phyloP scores from a whole-genome alignment of 2,329 filamentous ascomycete species.

The Trichoderma atroviride region DNA sequence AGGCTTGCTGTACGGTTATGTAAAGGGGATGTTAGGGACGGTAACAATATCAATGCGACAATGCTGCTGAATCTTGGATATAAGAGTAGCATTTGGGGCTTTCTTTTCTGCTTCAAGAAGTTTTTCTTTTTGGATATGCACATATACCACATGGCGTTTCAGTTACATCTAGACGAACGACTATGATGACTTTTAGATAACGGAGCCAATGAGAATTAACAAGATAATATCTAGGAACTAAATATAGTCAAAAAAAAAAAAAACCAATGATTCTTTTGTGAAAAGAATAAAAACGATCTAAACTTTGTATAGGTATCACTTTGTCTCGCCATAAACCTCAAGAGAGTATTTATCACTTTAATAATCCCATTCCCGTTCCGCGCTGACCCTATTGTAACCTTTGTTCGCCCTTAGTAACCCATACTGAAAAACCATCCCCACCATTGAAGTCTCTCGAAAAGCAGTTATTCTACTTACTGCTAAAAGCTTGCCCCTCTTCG shows the following conservation, averaged over 20 bases:
- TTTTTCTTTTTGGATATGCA: constrained; percentile 7
- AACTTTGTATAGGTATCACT: neutral
- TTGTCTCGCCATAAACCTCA: neutral
- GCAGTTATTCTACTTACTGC: constrained; percentile 17
- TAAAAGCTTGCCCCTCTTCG: constrained; percentile 24
- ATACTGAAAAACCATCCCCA: constrained; percentile 1
- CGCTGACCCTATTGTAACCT: constrained; percentile 20
- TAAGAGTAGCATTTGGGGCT: neutral
- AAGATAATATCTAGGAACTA: neutral
- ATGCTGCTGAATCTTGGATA: neutral
- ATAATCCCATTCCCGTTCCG: constrained; percentile 12
- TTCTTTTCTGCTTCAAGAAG: neutral
- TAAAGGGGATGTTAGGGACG: constrained; percentile 47
- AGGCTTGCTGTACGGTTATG: constrained; percentile 76
- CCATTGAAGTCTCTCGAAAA: neutral
- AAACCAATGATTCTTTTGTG: neutral
- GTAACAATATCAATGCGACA: neutral
- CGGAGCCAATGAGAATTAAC: neutral
- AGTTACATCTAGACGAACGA: neutral
- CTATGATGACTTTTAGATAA: neutral
- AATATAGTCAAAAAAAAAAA: neutral
- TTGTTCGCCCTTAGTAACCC: constrained; percentile 14
- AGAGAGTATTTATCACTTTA: constrained; percentile 15
- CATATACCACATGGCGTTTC: constrained; percentile 13
- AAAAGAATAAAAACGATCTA: neutral